A percentile compares a stretch with the other conserved stretches of the same genome.
Evolutionary conservation across 495 filamentous ascomycete species (phyloP).

Genomic region (Aspergillus cavernicola): DNA sequence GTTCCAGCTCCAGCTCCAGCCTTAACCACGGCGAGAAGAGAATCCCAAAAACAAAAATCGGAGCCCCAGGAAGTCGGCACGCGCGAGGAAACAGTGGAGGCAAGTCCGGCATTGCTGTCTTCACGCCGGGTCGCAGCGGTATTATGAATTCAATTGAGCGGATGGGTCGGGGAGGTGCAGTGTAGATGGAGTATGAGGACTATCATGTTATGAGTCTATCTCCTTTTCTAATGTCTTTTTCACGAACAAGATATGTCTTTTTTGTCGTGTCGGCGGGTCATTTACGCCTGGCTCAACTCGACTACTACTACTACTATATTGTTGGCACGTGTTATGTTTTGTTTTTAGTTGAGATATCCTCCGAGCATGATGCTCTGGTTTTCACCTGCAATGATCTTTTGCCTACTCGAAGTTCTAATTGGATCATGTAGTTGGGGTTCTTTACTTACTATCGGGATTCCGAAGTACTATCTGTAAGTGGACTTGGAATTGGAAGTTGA

Average conservation of each 20-base stretch:
- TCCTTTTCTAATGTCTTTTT: background rate
- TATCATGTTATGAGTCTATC: background rate
- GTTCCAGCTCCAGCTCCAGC: conserved; percentile 6
- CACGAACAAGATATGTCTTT: background rate
- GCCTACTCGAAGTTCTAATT: background rate
- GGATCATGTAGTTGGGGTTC: too few relatives aligned
- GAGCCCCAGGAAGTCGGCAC: conserved; percentile 29
- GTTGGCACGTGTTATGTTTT: background rate
- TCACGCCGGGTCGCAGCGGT: conserved; percentile 49
- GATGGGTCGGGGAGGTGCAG: conserved; percentile 51
- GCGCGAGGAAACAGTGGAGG: conserved; percentile 38
- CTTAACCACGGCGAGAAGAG: conserved; percentile 25
- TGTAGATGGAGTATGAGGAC: background rate
- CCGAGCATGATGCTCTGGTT: background rate
- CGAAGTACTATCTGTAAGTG: too few relatives aligned
- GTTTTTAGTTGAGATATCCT: conserved; percentile 1
- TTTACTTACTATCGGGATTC: too few relatives aligned
- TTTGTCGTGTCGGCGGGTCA: background rate
- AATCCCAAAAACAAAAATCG: conserved; percentile 31
- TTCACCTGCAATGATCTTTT: background rate
- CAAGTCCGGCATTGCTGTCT: conserved; percentile 42
- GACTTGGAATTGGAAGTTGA: too few relatives aligned
- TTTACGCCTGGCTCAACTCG: background rate
- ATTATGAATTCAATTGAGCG: conserved; percentile 72
- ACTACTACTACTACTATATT: too few relatives aligned